Conservation (phyloP, 306 rosid genomes). For the Trichosanthes truncata region DNA sequence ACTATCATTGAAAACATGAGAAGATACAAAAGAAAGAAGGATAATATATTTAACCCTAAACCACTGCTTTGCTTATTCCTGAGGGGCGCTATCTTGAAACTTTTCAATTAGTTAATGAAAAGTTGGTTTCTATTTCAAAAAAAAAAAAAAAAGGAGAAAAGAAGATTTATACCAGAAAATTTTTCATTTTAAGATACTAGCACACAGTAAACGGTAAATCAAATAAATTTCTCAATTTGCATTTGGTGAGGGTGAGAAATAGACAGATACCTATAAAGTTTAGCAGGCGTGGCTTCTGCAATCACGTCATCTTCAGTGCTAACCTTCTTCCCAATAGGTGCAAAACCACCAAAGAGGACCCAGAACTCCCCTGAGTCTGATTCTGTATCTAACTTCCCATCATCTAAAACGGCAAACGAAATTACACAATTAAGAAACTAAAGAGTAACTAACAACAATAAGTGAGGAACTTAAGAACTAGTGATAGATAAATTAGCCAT, state of each 20-base stretch:
- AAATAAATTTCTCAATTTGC: background rate
- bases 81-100: background rate
- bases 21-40: background rate
- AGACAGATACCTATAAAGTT: constrained; percentile 7
- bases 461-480: constrained; percentile 10
- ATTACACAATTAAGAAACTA: background rate
- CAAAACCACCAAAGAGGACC: constrained; percentile 20
- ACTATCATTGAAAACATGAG: background rate
- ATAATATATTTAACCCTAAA: background rate
- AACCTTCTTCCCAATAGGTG: constrained; percentile 12
- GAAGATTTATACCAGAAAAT: background rate
- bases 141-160: background rate
- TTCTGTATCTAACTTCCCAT: constrained; percentile 13
- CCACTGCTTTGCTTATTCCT: background rate
- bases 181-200: background rate
- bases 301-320: constrained; percentile 9
- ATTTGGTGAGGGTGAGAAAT: background rate
- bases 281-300: constrained; percentile 13
- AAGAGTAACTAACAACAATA: constrained; percentile 10
- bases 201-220: background rate
- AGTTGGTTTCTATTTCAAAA: background rate
- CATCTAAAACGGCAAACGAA: constrained; percentile 4
- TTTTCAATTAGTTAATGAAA: background rate
- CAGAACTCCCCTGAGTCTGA: constrained; percentile 18
- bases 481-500: background rate